Conservation (phyloP, 768 basidiomycete species). For the Kwoniella sp. region DNA sequence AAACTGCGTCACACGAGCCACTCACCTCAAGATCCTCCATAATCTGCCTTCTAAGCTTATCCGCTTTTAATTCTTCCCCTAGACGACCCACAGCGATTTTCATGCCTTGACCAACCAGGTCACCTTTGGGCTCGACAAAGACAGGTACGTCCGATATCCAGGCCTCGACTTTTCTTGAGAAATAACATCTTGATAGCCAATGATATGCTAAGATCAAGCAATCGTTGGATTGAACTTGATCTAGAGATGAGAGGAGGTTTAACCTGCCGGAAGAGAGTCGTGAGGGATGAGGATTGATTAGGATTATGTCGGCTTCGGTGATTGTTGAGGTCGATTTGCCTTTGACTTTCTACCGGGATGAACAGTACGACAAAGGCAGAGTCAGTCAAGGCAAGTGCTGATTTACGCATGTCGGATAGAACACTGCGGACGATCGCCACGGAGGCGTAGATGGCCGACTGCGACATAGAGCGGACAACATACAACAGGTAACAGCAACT, state of each 20-base stretch:
- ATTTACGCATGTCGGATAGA: too few species aligned
- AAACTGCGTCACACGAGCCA: too few species aligned
- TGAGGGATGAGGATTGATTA: conserved; percentile 13
- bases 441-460: too few species aligned
- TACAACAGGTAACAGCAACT: too few species aligned
- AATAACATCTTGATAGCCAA: conserved; percentile 21
- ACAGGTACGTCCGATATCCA: conserved; percentile 2
- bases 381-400: too few species aligned
- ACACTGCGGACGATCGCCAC: too few species aligned
- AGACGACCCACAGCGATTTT: conserved; percentile 7
- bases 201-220: conserved; percentile 8
- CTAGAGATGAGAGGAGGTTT: background rate
- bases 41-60: background rate
- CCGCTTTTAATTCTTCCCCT: conserved; percentile 5
- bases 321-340: background rate
- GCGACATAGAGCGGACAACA: too few species aligned
- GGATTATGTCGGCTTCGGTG: conserved; percentile 10
- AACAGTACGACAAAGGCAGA: too few species aligned
- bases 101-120: background rate
- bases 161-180: conserved; percentile 11
- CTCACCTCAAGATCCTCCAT: conserved; percentile 24
- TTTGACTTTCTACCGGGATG: conserved; percentile 7
- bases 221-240: background rate
- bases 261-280: background rate
- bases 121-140: background rate